These are phyloP conservation scores for Collybiopsis confluens DNA, from an alignment of 768 basidiomycete species.

Conservation along the genomic window DNA sequence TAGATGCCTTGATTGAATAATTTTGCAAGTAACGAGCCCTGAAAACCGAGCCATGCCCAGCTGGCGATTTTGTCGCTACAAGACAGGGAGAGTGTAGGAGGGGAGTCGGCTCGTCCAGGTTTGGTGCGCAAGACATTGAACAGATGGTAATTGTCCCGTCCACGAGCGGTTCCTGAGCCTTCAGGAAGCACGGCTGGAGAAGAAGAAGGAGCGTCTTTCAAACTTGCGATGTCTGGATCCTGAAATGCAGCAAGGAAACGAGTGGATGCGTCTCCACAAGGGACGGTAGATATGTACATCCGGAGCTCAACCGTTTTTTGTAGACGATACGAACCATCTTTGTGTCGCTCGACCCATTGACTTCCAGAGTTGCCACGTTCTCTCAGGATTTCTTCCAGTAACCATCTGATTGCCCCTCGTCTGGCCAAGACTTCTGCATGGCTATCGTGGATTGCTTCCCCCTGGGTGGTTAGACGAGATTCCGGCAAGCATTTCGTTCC, in stretches of 20 bases:
- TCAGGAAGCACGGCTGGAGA: constrained; percentile 22
- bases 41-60: constrained; percentile 82
- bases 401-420: constrained; percentile 73
- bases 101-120: constrained; percentile 88
- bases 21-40: constrained; percentile 69
- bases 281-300: constrained; percentile 68
- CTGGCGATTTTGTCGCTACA: constrained; percentile 93
- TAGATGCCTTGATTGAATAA: constrained; percentile 57
- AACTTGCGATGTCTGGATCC: constrained; percentile 63
- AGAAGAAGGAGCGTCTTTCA: constrained; percentile 51
- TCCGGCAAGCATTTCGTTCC: constrained; percentile 85
- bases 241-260: constrained; percentile 72
- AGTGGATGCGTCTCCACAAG: constrained; percentile 84
- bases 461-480: constrained; percentile 52
- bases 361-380: constrained; percentile 13
- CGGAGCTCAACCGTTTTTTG: constrained; percentile 43
- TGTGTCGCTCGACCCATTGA: constrained; percentile 44
- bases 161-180: constrained; percentile 49
- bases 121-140: constrained; percentile 85
- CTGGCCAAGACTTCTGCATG: constrained; percentile 93
- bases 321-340: constrained; percentile 38
- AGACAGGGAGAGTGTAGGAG: constrained; percentile 79
- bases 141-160: constrained; percentile 74
- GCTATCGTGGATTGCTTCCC: constrained; percentile 82
- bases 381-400: constrained; percentile 64